Evolutionary conservation across 2,329 filamentous ascomycete species (phyloP), one percentile per base, ranked within the genome.

Genomic region (Claviceps capensis): DNA sequence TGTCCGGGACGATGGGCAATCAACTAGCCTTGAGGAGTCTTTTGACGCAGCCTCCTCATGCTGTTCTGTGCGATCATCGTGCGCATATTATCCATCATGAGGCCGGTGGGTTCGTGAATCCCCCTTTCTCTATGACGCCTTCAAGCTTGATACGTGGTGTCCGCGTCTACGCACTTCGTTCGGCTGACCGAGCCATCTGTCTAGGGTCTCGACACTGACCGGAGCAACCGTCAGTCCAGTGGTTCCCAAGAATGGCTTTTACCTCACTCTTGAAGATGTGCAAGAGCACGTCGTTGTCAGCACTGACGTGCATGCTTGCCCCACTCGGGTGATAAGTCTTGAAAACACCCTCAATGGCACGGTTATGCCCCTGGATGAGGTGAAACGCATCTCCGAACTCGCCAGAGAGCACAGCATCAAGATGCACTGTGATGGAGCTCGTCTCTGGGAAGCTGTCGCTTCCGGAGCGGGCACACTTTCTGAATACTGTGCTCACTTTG

Each of bases 1-100:
- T 94, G 54, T 93, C 87, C 0, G 91, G 91, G 3, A 95, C 90
- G 4, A 95, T 95, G 89, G 89, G 88, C 42, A 96, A 96, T 69
- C 89, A 95, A 65, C 73, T 96, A 17, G 83, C 85, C 0, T 75
- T 95, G 43, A 81, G 90, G 41, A 77, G 86, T 1, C 85, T 93
- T 54, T 75, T 96, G 14, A 77, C 74, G 1, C 84, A 87, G 54
- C 89, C 90, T 14, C 91, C 91, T 0, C 82, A 95, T 64, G 78
- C 79, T 7, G 79, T 96, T 5, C 71, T 96, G 8, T 88, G 85
- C 59, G 90, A 96, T 63, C 73, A 82, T 56, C 78, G 88, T 37
- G 79, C 82, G 4, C 91, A 96, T 64, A 86, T 96, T 53, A 72
- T 87, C 53, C 74, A 81, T 42, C 82, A 76, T 56, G 81, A 84